Evolutionary conservation across 2,329 filamentous ascomycete genomes (phyloP).

Genomic region (Ophiosphaerella korrae): DNA sequence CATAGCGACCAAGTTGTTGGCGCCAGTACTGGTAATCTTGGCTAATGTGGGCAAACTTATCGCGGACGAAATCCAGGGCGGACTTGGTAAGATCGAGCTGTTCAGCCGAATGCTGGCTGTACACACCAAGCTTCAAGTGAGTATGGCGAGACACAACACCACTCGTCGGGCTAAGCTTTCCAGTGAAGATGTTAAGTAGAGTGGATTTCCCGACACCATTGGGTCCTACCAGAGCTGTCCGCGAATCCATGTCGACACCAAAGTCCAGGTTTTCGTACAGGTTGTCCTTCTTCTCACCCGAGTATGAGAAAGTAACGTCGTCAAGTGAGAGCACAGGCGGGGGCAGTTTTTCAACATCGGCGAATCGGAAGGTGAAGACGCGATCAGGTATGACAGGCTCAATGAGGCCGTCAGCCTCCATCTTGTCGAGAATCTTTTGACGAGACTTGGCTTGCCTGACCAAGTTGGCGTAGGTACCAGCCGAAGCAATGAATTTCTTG

Average conservation of each 20-base stretch:
- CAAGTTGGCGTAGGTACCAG: conserved; percentile 99
- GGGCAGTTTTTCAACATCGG: conserved; percentile 98
- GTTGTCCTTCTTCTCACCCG: conserved; percentile 84
- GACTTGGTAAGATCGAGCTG: conserved; percentile 99
- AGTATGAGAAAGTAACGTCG: conserved; percentile 97
- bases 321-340: conserved; percentile 96
- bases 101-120: conserved; percentile 98
- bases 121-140: conserved; percentile 96
- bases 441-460: conserved; percentile 98
- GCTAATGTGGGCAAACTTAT: conserved; percentile 86
- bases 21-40: conserved; percentile 99
- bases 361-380: conserved; percentile 97
- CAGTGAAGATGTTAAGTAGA: conserved; percentile 93
- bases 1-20: conserved; percentile 94
- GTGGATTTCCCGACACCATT: conserved; percentile 99
- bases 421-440: conserved; percentile 99
- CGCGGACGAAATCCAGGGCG: conserved; percentile 93
- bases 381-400: conserved; percentile 83
- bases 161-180: conserved; percentile 82
- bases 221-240: conserved; percentile 93
- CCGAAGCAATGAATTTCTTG: conserved; percentile 99
- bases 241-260: conserved; percentile 99
- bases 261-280: conserved; percentile 96
- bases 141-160: conserved; percentile 90
- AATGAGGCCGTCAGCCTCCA: conserved; percentile 99